These are phyloP conservation scores for Cephalotrichum gorgonifer DNA, from an alignment of 2,329 filamentous ascomycete genomes.

Conservation along the genomic window DNA sequence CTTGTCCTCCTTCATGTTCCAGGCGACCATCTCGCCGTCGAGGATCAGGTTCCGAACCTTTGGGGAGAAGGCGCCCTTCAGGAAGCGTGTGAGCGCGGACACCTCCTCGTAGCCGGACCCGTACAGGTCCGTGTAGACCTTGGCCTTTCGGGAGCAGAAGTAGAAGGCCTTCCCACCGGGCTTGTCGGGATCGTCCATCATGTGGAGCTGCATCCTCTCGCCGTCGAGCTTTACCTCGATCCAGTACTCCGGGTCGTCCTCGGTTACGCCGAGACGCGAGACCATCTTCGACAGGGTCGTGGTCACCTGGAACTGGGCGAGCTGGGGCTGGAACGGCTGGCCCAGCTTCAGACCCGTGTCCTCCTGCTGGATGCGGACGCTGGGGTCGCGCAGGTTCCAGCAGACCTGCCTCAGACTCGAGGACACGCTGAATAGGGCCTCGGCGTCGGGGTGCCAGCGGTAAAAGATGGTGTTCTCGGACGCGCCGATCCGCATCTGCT, in stretches of 20 bases:
- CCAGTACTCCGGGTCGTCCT: slow-evolving; percentile 75
- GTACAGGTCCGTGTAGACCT: slow-evolving; percentile 93
- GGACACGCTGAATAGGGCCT: slow-evolving; percentile 76
- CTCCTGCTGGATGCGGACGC: slow-evolving; percentile 61
- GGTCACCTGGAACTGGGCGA: slow-evolving; percentile 84
- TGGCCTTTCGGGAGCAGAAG: slow-evolving; percentile 94
- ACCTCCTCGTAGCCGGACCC: slow-evolving; percentile 68
- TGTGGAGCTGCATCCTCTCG: slow-evolving; percentile 94
- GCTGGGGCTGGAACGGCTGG: slow-evolving; percentile 93
- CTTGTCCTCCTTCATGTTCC: slow-evolving; percentile 78
- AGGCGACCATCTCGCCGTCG: slow-evolving; percentile 98
- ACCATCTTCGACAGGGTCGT: slow-evolving; percentile 71
- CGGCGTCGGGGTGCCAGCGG: slow-evolving; percentile 70
- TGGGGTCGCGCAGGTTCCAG: slow-evolving; percentile 78
- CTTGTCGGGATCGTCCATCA: slow-evolving; percentile 58
- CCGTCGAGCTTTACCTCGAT: slow-evolving; percentile 97
- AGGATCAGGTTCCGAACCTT: slow-evolving; percentile 80
- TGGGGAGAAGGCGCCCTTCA: slow-evolving; percentile 65
- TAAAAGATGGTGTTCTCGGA: slow-evolving; percentile 84
- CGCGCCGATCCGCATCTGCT: slow-evolving; percentile 63
- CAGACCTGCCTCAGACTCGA: slow-evolving; percentile 85
- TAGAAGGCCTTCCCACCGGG: slow-evolving; percentile 64
- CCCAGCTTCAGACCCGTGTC: slow-evolving; percentile 70
- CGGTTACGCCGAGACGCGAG: slow-evolving; percentile 50
- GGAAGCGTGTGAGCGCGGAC: slow-evolving; percentile 68